Conservation (phyloP, 139 green algal species). For the Chlorella vulgaris region DNA sequence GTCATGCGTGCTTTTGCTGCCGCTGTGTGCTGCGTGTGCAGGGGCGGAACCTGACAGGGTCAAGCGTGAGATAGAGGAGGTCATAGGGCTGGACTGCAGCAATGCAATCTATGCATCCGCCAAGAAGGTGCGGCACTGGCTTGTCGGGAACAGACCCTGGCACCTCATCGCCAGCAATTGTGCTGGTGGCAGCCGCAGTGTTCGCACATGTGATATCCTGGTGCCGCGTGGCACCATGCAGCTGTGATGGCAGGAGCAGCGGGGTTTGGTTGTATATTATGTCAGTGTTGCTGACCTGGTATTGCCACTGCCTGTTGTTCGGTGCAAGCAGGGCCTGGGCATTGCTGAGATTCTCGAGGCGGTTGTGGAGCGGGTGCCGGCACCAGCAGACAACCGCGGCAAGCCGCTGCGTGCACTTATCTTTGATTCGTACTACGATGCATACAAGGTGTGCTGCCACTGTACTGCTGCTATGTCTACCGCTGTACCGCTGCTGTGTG, state of each 20-base stretch:
- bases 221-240: too few relatives aligned
- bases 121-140: slow-evolving; percentile 71
- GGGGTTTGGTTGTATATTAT: too few relatives aligned
- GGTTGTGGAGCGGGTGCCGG: slow-evolving; percentile 85
- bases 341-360: slow-evolving; percentile 87
- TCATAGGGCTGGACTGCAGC: slow-evolving; percentile 92
- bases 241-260: too few relatives aligned
- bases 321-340: slow-evolving; percentile 25
- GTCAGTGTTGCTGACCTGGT: too few relatives aligned
- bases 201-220: too few relatives aligned
- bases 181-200: too few relatives aligned
- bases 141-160: neutral
- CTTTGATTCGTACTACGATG: slow-evolving; percentile 98
- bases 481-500: neutral
- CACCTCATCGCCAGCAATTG: neutral
- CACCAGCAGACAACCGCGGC: slow-evolving; percentile 69
- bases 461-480: neutral
- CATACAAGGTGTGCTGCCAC: slow-evolving; percentile 72
- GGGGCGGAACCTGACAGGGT: slow-evolving; percentile 92
- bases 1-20: too few relatives aligned
- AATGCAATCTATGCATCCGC: slow-evolving; percentile 73
- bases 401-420: slow-evolving; percentile 89
- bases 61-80: slow-evolving; percentile 93
- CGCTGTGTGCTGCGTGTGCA: slow-evolving; percentile 28
- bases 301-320: too few relatives aligned